Evolutionary conservation across 192 early-diverging fungal species (phyloP).

Genomic region (Backusella westeae): DNA sequence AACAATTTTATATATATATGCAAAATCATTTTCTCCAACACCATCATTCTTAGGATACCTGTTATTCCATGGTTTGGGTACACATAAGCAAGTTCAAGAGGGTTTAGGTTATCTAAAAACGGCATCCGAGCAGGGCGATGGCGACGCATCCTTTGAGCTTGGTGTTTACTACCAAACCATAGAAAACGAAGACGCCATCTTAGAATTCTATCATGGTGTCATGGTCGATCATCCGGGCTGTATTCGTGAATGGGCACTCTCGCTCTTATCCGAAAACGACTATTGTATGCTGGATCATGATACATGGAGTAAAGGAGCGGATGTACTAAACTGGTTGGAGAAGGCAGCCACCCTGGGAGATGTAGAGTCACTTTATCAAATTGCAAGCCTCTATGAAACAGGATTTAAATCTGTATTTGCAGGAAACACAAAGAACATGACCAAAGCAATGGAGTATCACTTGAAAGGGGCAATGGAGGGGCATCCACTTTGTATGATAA

Average conservation of each 20-base stretch:
- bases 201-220: slow-evolving; percentile 17
- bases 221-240: slow-evolving; percentile 15
- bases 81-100: not conserved
- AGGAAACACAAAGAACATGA: not conserved
- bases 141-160: slow-evolving; percentile 22
- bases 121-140: slow-evolving; percentile 34
- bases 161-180: slow-evolving; percentile 7
- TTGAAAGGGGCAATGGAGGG: slow-evolving; percentile 9
- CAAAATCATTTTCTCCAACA: not conserved
- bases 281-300: slow-evolving; percentile 1
- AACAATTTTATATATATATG: too few species aligned
- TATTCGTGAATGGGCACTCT: slow-evolving; percentile 21
- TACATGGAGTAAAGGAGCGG: not conserved
- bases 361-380: not conserved
- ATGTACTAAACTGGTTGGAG: slow-evolving; percentile 18
- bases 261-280: slow-evolving; percentile 8
- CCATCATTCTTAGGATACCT: not conserved
- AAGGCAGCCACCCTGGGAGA: slow-evolving; percentile 13
- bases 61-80: not conserved
- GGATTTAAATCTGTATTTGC: not conserved
- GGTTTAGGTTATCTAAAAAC: not conserved
- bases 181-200: not conserved
- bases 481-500: slow-evolving; percentile 3
- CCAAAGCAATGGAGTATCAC: slow-evolving; percentile 13
- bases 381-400: slow-evolving; percentile 9